Evolutionary conservation across 1,139 yeast species (phyloP).

Genomic region (Candida albicans): DNA sequence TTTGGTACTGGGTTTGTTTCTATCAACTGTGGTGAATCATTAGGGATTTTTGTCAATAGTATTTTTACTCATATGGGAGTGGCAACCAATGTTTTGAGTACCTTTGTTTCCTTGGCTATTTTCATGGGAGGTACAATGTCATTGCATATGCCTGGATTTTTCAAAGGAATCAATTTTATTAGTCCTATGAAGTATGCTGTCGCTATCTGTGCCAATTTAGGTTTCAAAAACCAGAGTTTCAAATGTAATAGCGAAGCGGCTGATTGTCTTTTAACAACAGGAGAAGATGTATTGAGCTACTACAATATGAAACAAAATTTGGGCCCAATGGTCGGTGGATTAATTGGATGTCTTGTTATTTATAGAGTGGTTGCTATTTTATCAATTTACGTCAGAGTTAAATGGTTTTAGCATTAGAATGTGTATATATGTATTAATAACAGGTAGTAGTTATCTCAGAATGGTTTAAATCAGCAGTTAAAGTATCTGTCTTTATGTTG

Average conservation of each 20-base stretch:
- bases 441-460: neutral
- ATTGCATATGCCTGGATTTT: slow-evolving; percentile 65
- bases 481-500: too few species aligned
- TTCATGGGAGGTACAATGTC: slow-evolving; percentile 91
- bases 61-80: slow-evolving; percentile 73
- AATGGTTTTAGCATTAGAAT: slow-evolving; percentile 12
- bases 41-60: slow-evolving; percentile 79
- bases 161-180: slow-evolving; percentile 68
- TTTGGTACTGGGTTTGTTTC: slow-evolving; percentile 55
- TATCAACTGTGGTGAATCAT: slow-evolving; percentile 76
- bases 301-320: slow-evolving; percentile 32
- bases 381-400: slow-evolving; percentile 30
- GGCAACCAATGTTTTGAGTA: slow-evolving; percentile 70
- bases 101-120: slow-evolving; percentile 64
- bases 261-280: slow-evolving; percentile 35
- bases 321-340: slow-evolving; percentile 36
- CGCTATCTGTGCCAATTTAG: slow-evolving; percentile 47
- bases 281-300: slow-evolving; percentile 34
- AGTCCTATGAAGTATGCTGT: slow-evolving; percentile 75
- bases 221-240: slow-evolving; percentile 34
- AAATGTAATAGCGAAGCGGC: slow-evolving; percentile 23
- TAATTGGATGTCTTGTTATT: slow-evolving; percentile 35
- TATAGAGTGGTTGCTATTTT: slow-evolving; percentile 34
- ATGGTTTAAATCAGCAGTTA: neutral
- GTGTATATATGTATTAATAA: neutral